Evolutionary conservation across 805 yeast species (phyloP), one percentile per base, ranked within the genome.

Genomic region (Komagataella populi): DNA sequence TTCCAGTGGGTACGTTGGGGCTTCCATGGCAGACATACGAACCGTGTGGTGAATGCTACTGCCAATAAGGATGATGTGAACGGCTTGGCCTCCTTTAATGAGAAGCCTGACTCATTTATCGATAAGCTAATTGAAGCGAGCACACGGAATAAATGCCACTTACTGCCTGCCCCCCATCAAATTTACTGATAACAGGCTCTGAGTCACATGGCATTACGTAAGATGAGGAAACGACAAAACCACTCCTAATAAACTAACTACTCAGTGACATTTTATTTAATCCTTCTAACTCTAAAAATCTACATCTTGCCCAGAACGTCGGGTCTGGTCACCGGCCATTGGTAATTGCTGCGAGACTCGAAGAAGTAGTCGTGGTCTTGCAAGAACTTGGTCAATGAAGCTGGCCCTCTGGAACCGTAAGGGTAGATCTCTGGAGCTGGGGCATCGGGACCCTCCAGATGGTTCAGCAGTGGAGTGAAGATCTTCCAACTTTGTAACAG

Each of bases 401-500:
- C 68, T 49, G 99, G 98, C 47, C 96, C 96, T 66, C 95, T 84
- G 20, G 95, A 80, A 30, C 98, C 98, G 66, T 93, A 91, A 14
- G 91, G 77, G 65, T 91, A 91, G 48, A 73, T 63, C 55, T 70
- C 76, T 49, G 93, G 90, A 17, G 66, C 59, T 53, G 93, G 91
- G 50, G 80, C 84, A 51, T 80, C 69, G 49, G 78, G 73, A 48
- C 82, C 74, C 69, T 91, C 98, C 53, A 93, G 73, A 66, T 78
- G 74, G 55, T 93, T 72, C 63, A 93, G 77, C 58, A 93, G 72
- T 16, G 98, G 98, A 17, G 98, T 93, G 74, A 91, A 93, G 53
- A 93, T 72, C 59, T 76, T 76, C 99, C 99, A 93, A 54, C 95
- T 84, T 53, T 84, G 81, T 52, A 90, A 97, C 63, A 93, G 78